phyloP scores from a whole-genome alignment of 495 filamentous ascomycete species.

The Penicillium pulvis region DNA sequence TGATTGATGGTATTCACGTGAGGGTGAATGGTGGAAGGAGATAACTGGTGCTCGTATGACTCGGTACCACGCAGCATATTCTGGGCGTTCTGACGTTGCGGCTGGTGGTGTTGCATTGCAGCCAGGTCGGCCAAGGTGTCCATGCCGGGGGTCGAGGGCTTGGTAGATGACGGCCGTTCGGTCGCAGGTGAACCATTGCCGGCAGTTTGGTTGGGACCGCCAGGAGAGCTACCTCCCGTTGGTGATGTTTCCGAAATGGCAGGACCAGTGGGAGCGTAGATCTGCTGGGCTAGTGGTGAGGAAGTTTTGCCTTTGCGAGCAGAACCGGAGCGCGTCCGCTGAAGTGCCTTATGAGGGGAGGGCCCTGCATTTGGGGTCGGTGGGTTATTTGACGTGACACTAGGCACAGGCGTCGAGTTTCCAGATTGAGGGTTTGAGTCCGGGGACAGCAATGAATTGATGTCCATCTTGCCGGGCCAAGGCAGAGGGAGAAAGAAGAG shows the following conservation, averaged over 20 bases:
- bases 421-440: slow-evolving; percentile 57
- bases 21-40: slow-evolving; percentile 49
- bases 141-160: slow-evolving; percentile 61
- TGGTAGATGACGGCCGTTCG: slow-evolving; percentile 40
- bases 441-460: slow-evolving; percentile 71
- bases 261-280: slow-evolving; percentile 35
- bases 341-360: slow-evolving; percentile 38
- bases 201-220: slow-evolving; percentile 31
- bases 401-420: slow-evolving; percentile 42
- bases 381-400: slow-evolving; percentile 35
- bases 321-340: slow-evolving; percentile 36
- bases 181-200: slow-evolving; percentile 38
- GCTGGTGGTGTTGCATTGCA: slow-evolving; percentile 67
- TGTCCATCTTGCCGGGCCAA: slow-evolving; percentile 58
- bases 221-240: slow-evolving; percentile 25
- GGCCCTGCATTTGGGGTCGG: slow-evolving; percentile 30
- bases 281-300: slow-evolving; percentile 46
- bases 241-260: slow-evolving; percentile 37
- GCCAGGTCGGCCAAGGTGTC: slow-evolving; percentile 67
- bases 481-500: slow-evolving; percentile 8
- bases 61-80: slow-evolving; percentile 48
- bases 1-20: slow-evolving; percentile 54
- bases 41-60: slow-evolving; percentile 51
- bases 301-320: slow-evolving; percentile 40
- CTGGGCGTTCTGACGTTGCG: slow-evolving; percentile 45